Evolutionary conservation across 768 basidiomycete genomes (phyloP).

Genomic region (Hygrophorus pudorinus): DNA sequence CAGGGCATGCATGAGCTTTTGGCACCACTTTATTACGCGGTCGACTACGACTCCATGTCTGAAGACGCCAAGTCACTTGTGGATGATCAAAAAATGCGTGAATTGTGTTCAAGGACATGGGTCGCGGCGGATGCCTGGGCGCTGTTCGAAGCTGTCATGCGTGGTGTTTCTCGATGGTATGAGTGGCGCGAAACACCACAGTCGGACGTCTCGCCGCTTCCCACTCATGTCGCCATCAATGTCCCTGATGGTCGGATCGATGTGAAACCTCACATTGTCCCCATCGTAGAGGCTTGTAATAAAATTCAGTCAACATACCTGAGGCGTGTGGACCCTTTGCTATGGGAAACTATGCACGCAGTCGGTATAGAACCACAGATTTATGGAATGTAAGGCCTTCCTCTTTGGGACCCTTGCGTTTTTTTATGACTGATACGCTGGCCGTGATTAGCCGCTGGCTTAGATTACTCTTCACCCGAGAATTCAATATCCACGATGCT

Average conservation of each 20-base stretch:
- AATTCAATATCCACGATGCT: constrained; percentile 71
- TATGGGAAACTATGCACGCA: constrained; percentile 67
- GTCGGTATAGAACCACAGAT: constrained; percentile 92
- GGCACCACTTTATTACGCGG: constrained; percentile 75
- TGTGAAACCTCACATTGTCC: constrained; percentile 63
- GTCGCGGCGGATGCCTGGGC: constrained; percentile 83
- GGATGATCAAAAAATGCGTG: constrained; percentile 32
- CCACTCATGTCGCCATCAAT: constrained; percentile 34
- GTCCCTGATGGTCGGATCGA: constrained; percentile 35
- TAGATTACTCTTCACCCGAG: constrained; percentile 85
- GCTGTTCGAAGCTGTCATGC: constrained; percentile 77
- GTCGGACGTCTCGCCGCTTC: constrained; percentile 23
- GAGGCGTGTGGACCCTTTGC: constrained; percentile 66
- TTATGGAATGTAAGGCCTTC: constrained; percentile 68
- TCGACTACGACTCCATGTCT: constrained; percentile 72
- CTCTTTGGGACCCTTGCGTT: constrained; percentile 4
- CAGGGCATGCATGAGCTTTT: constrained; percentile 98
- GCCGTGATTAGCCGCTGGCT: constrained; percentile 63
- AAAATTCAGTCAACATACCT: constrained; percentile 67
- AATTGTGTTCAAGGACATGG: constrained; percentile 58
- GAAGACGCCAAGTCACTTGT: constrained; percentile 19
- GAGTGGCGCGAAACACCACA: constrained; percentile 48
- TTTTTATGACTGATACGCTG: background rate
- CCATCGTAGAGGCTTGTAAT: constrained; percentile 79
- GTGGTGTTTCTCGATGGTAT: constrained; percentile 65